phyloP scores from a whole-genome alignment of 2,329 filamentous ascomycete species.

The Dothistroma pini region DNA sequence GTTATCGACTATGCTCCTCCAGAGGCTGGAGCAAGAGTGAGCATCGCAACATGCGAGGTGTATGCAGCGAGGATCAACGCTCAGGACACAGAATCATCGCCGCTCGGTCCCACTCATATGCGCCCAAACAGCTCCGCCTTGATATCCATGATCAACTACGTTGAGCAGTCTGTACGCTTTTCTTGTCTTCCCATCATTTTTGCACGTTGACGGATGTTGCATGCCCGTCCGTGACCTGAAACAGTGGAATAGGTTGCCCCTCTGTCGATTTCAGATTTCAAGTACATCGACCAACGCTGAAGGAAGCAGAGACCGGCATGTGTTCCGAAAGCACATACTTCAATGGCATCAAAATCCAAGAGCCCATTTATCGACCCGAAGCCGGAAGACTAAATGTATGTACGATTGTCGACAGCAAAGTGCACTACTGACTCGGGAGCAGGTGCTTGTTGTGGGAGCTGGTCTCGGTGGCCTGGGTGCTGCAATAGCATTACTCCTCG shows the following conservation, averaged over 20 bases:
- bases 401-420: neutral
- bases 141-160: too few species aligned
- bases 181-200: too few species aligned
- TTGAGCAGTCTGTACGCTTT: too few species aligned
- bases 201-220: too few species aligned
- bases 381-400: constrained; percentile 9
- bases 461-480: constrained; percentile 54
- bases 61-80: too few species aligned
- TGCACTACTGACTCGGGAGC: neutral
- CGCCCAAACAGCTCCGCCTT: too few species aligned
- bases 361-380: neutral
- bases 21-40: neutral
- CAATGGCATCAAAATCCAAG: constrained; percentile 4
- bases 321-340: neutral
- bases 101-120: too few species aligned
- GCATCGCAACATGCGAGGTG: too few species aligned
- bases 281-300: neutral
- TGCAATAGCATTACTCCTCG: constrained; percentile 46
- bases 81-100: too few species aligned
- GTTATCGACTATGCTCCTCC: neutral
- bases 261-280: neutral
- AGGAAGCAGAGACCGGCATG: neutral
- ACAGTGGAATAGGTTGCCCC: too few species aligned
- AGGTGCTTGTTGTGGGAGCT: constrained; percentile 54
- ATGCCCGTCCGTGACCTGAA: too few species aligned